Evolutionary conservation across 768 basidiomycete genomes (phyloP).

Genomic region (Cystobasidium onofrii): DNA sequence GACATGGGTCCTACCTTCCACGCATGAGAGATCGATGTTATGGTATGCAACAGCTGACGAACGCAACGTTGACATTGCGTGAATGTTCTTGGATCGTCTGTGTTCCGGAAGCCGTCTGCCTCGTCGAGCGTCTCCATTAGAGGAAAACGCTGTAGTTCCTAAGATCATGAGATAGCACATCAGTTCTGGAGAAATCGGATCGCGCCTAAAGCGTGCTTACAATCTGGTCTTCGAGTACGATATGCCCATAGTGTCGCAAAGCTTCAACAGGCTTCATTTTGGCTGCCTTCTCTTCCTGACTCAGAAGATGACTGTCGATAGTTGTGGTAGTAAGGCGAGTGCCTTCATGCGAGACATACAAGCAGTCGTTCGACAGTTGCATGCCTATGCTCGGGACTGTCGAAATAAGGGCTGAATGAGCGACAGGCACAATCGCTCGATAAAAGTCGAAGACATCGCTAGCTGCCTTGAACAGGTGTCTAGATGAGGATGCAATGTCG

Average conservation of each 20-base stretch:
- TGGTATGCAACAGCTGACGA: conserved; percentile 43
- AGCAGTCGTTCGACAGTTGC: conserved; percentile 49
- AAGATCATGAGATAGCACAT: conserved; percentile 12
- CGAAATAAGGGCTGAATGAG: conserved; percentile 43
- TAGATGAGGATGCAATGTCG: not conserved
- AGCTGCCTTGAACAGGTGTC: conserved; percentile 35
- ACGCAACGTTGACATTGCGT: conserved; percentile 42
- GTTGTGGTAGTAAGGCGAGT: not conserved
- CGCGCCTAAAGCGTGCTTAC: conserved; percentile 27
- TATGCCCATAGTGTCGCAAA: not conserved
- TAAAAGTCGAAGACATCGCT: conserved; percentile 46
- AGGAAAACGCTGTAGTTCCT: conserved; percentile 41
- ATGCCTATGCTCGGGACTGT: conserved; percentile 47
- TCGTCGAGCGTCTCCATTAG: conserved; percentile 44
- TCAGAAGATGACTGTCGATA: not conserved
- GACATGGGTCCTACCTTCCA: conserved; percentile 44
- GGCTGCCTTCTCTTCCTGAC: not conserved
- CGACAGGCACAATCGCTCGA: conserved; percentile 46
- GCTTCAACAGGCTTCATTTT: not conserved
- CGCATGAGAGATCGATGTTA: conserved; percentile 45
- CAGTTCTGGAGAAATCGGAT: not conserved
- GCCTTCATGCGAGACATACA: conserved; percentile 43
- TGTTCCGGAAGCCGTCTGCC: conserved; percentile 42
- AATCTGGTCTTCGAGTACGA: conserved; percentile 19
- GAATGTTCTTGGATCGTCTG: conserved; percentile 38